Base-by-base conservation (phyloP, 2,329 filamentous ascomycete genomes). In the Gaeumannomyces tritici region DNA sequence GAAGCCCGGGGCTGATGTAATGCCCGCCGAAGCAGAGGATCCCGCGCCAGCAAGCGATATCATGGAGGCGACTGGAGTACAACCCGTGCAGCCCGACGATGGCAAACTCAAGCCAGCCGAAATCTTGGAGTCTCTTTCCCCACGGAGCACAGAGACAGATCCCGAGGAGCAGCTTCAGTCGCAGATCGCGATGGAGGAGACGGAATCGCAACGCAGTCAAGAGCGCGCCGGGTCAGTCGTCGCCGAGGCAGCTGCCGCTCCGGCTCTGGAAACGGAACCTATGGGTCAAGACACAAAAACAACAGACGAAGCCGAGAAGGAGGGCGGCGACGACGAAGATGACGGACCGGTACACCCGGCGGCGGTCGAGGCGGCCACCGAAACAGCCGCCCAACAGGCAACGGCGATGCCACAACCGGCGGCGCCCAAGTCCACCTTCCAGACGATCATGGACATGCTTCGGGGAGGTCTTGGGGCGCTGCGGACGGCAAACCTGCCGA, bases 401-500 rank as follows among this genome's bases (percentile, higher is more conserved):
- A 58, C 59, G n/a, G 65, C 68, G 60, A 62, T 35, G 27, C 21
- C 59, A 71, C 65, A 70, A 12, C 27, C 55, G 13, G 9, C 42
- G 74, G 47, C 60, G 69, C 71, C 64, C 71, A 75, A 64, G 70
- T 74, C 54, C 72, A 76, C 29, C 72, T 78, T 65, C 69, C 72
- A 75, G 64, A 76, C 74, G 66, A 85, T 89, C 64, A 77, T 86
- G 64, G 73, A 73, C 64, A 77, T 80, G 51, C 78, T 89, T 56
- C 79, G 75, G 65, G 76, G 75, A 26, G 77, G 89, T 0, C 73
- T 95, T 28, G 77, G 79, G 26, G 80, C 85, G 65, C 77, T 92
- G 63, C 82, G 80, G 62, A 76, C 75, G 31, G 79, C 86, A 27
- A 78, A 82, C 21, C 74, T 96, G 55, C 85, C 85, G 21, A 80